Evolutionary conservation across 2,329 filamentous ascomycete genomes (phyloP).

Genomic region (Alternaria consortialis): DNA sequence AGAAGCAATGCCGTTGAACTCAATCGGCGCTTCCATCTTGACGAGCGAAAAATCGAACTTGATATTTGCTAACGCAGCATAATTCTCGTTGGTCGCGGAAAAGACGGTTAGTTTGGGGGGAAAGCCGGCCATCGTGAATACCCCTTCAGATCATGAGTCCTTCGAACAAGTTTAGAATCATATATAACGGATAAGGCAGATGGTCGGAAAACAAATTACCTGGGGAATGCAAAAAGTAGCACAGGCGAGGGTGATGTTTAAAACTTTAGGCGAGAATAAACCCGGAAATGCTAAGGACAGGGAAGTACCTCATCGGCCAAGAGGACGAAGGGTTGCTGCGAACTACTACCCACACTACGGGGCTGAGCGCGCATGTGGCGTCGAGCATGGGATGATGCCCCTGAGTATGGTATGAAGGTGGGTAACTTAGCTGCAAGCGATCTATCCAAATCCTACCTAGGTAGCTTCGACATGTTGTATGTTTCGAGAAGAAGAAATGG

Average conservation of each 20-base stretch:
- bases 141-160: background rate
- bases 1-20: constrained; percentile 46
- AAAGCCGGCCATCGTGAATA: background rate
- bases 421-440: no score
- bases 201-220: no score
- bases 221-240: no score
- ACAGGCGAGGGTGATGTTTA: no score
- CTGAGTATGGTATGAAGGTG: no score
- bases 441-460: no score
- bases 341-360: background rate
- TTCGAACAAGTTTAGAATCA: no score
- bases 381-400: no score
- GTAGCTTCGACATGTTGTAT: no score
- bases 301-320: background rate
- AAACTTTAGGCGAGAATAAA: background rate
- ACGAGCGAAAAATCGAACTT: constrained; percentile 58
- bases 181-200: no score
- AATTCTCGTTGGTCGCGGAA: constrained; percentile 23
- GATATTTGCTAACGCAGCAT: constrained; percentile 30
- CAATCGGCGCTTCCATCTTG: constrained; percentile 53
- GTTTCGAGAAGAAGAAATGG: no score
- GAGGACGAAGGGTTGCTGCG: background rate
- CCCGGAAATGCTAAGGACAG: background rate
- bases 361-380: background rate
- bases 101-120: background rate